phyloP scores from a whole-genome alignment of 192 early-diverging fungal genomes.

The Dispira simplex region DNA sequence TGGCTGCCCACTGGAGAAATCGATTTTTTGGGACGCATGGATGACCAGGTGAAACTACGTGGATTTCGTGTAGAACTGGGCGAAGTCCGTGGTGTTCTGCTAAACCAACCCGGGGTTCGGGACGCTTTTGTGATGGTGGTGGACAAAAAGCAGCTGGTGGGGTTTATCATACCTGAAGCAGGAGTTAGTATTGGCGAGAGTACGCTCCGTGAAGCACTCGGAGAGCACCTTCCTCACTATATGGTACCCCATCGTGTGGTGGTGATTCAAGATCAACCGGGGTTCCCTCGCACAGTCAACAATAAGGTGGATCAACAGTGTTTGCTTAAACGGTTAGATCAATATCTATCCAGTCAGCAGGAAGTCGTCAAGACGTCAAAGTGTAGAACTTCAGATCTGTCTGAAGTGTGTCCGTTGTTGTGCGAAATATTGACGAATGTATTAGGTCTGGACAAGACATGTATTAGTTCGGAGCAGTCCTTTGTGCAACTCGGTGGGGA shows the following conservation, averaged over 20 bases:
- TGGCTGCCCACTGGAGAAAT: constrained; percentile 10
- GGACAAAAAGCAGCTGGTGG: neutral
- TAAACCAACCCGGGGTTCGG: neutral
- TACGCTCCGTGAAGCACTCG: neutral
- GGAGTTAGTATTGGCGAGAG: neutral
- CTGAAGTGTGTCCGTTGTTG: neutral
- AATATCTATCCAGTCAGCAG: neutral
- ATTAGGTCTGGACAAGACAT: neutral
- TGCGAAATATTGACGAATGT: neutral
- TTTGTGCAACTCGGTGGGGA: constrained; percentile 7
- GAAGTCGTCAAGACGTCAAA: too few species aligned
- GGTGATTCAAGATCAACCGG: neutral
- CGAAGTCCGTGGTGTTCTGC: constrained; percentile 17
- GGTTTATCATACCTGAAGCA: neutral
- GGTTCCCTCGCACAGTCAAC: neutral
- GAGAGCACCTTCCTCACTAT: neutral
- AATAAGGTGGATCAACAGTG: neutral
- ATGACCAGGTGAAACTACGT: constrained; percentile 34
- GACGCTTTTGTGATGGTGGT: neutral
- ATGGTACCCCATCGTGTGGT: neutral
- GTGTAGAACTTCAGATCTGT: too few species aligned
- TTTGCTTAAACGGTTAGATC: neutral
- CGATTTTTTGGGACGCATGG: constrained; percentile 18
- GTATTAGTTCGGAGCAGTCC: neutral
- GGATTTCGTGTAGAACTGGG: constrained; percentile 27